Conservation (phyloP, 2,329 filamentous ascomycete genomes). For the Fusarium cicatricum region DNA sequence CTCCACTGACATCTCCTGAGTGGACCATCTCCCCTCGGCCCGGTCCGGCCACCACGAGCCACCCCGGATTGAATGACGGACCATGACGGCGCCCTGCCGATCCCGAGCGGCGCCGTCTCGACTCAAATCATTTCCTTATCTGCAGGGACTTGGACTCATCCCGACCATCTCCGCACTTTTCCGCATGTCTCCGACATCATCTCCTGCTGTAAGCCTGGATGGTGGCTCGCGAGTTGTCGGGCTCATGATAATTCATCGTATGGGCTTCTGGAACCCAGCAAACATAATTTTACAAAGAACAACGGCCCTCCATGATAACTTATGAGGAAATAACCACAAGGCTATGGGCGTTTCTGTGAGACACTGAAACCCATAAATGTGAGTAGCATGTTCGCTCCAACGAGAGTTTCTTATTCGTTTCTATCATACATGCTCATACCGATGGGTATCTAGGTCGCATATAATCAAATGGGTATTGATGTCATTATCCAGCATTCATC, state of each 20-base stretch:
- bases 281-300: no score
- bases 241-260: no score
- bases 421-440: constrained; percentile 10
- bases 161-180: constrained; percentile 13
- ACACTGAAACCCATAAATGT: neutral
- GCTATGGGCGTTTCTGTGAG: no score
- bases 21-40: constrained; percentile 31
- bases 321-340: no score
- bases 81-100: constrained; percentile 24
- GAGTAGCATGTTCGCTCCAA: neutral
- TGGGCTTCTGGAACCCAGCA: no score
- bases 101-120: constrained; percentile 9
- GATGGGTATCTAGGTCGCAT: constrained; percentile 11
- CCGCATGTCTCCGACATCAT: constrained; percentile 10
- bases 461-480: constrained; percentile 37
- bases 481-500: constrained; percentile 33
- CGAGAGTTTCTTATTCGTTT: neutral
- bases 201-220: neutral
- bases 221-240: no score
- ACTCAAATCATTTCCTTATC: constrained; percentile 13
- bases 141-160: constrained; percentile 23
- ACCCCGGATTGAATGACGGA: constrained; percentile 18
- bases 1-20: constrained; percentile 11
- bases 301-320: no score
- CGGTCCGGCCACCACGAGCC: constrained; percentile 34